phyloP scores from a whole-genome alignment of 441 rosid genomes.

The Gossypium schwendimanii region DNA sequence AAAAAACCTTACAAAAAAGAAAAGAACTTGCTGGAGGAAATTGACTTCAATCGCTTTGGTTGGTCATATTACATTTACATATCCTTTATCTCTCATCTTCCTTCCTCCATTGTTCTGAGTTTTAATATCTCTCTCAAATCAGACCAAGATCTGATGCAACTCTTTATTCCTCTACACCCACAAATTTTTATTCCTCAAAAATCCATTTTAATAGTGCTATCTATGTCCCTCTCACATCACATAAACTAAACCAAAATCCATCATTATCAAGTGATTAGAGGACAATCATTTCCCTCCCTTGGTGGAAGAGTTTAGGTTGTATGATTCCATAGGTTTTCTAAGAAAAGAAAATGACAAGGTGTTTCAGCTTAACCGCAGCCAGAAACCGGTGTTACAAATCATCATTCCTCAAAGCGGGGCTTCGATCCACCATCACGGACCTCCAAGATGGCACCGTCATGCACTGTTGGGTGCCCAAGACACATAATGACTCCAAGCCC shows the following conservation, averaged over 20 bases:
- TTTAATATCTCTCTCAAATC: not conserved
- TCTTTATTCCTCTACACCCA: not conserved
- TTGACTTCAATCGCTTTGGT: not conserved
- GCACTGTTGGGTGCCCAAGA: conserved; percentile 68
- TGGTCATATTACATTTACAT: not conserved
- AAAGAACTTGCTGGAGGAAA: not conserved
- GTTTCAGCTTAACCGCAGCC: conserved; percentile 55
- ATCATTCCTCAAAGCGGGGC: conserved; percentile 42
- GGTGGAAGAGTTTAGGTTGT: not conserved
- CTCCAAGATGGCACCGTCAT: conserved; percentile 62
- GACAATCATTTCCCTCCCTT: not conserved
- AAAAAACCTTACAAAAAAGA: too few species aligned
- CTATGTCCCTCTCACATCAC: not conserved
- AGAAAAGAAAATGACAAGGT: conserved; percentile 35
- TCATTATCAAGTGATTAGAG: not conserved
- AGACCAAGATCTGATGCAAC: not conserved
- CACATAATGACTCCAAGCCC: conserved; percentile 32
- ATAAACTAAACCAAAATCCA: not conserved
- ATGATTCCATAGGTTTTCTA: not conserved
- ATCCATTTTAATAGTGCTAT: not conserved
- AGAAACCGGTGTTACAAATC: conserved; percentile 38
- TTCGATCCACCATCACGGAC: conserved; percentile 46
- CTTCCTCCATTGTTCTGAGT: not conserved
- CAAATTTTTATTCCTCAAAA: not conserved
- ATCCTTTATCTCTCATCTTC: not conserved